A percentile compares a stretch with the other conserved stretches of the same genome.
Conservation (phyloP, 805 yeast genomes). For the Cyberlindnera lachancei region DNA sequence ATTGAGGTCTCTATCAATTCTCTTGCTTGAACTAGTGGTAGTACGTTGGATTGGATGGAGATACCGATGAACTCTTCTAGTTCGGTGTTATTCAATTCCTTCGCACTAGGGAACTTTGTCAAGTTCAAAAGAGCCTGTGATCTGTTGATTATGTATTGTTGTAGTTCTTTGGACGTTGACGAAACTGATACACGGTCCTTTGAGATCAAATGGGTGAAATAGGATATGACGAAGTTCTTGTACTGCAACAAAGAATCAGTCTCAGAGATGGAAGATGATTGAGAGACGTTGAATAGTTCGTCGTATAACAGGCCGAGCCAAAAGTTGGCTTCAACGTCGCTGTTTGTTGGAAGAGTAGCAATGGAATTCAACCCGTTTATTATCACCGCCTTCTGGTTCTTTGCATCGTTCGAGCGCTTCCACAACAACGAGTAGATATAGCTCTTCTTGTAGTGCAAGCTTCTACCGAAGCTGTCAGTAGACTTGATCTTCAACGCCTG, state of each 20-base stretch:
- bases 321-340: conserved; percentile 14
- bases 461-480: conserved; percentile 1
- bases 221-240: conserved; percentile 14
- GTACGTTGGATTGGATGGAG: conserved; percentile 14
- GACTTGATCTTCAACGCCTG: background rate
- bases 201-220: conserved; percentile 3
- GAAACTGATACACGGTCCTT: background rate
- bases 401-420: conserved; percentile 1
- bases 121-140: conserved; percentile 14
- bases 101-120: conserved; percentile 38
- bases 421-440: conserved; percentile 7
- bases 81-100: conserved; percentile 24
- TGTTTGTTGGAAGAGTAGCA: conserved; percentile 9
- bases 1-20: conserved; percentile 27
- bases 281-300: conserved; percentile 1
- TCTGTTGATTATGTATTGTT: conserved; percentile 8
- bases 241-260: conserved; percentile 5
- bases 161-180: conserved; percentile 3
- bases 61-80: conserved; percentile 28
- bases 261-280: conserved; percentile 1
- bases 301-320: conserved; percentile 16
- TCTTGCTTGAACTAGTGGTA: conserved; percentile 11
- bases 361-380: conserved; percentile 10
- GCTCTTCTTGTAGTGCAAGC: conserved; percentile 8
- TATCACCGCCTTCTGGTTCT: conserved; percentile 3